Evolutionary conservation across 805 yeast genomes (phyloP).

Genomic region (Lachancea quebecensis): DNA sequence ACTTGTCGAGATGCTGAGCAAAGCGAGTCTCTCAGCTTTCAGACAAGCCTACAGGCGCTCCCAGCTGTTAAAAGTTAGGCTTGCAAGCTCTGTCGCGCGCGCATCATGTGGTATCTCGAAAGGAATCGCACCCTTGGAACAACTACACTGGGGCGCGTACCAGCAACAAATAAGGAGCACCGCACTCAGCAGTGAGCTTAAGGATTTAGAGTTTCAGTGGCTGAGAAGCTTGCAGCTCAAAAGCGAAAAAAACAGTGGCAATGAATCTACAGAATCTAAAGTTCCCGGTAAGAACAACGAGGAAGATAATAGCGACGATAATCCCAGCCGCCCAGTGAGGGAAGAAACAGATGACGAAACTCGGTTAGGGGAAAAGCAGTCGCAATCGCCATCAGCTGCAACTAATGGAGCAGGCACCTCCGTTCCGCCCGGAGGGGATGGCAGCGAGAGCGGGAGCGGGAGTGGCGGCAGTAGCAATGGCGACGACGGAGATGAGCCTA

Average conservation of each 20-base stretch:
- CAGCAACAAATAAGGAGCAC: slow-evolving; percentile 11
- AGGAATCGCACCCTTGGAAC: slow-evolving; percentile 4
- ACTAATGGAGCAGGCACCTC: slow-evolving; percentile 1
- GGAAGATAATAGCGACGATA: slow-evolving; percentile 9
- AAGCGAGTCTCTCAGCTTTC: slow-evolving; percentile 9
- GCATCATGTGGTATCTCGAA: neutral
- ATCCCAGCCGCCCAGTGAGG: slow-evolving; percentile 7
- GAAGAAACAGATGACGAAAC: neutral
- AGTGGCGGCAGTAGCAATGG: slow-evolving; percentile 15
- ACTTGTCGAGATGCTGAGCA: slow-evolving; percentile 7
- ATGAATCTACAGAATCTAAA: slow-evolving; percentile 15
- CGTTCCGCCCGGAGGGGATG: slow-evolving; percentile 5
- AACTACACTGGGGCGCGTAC: slow-evolving; percentile 15
- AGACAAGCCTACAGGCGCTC: slow-evolving; percentile 9
- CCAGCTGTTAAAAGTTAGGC: slow-evolving; percentile 2
- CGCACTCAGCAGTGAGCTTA: slow-evolving; percentile 12
- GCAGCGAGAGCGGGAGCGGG: neutral
- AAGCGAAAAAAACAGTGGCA: slow-evolving; percentile 10
- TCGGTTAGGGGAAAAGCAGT: slow-evolving; percentile 9
- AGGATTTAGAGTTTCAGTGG: slow-evolving; percentile 16
- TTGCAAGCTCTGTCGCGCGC: slow-evolving; percentile 10
- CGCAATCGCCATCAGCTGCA: slow-evolving; percentile 14
- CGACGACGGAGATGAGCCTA: slow-evolving; percentile 19
- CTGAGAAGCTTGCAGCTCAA: slow-evolving; percentile 7
- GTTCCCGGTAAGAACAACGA: slow-evolving; percentile 11